Base-by-base conservation (phyloP, 2,329 filamentous ascomycete species). In the Corynespora cassiicola region DNA sequence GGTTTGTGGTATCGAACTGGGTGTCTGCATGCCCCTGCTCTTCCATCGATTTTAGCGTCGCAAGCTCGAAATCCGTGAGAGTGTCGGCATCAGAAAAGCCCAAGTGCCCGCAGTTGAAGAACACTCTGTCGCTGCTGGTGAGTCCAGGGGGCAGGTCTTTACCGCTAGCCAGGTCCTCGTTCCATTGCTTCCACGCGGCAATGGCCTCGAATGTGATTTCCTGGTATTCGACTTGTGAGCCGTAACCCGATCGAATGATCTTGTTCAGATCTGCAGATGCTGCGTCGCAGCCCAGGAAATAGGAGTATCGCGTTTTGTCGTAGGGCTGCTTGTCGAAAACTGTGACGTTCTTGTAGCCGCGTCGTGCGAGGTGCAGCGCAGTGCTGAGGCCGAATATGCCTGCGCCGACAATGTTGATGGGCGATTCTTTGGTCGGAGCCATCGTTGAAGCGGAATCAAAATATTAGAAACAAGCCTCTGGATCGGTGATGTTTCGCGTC, bases 1-100 rank as follows among this genome's bases (percentile, higher is more conserved):
- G 70, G 19, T 72, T 43, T 1, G 38, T 59, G 3, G 61, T 64
- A 12, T 64, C 39, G n/a, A 73, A 58, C 35, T 73, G 70, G 0
- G 65, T 66, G 10, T 65, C 50, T 2, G 36, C 39, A 11, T 60
- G 45, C 0, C 73, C 73, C 0, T 63, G 63, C 3, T 43, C 45
- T 7, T 64, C 54, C 57, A 74, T 69, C 34, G 59, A 65, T 22
- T 58, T 36, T 6, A 75, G 58, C 0, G 63, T 71, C 3, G 54
- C 62, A 3, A 47, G 42, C 39, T 76, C 72, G 25, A 71, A 74
- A 0, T 50, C 39, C 0, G 40, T 39, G 9, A 52, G 11, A 7
- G 21, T 16, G 22, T 33, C 22, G 20, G 11, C 28, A 7, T 33
- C 30, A 8, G 29, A 27, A 21, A 39, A 12, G 2, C 7, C 20